Evolutionary conservation across 371 early-diverging fungal genomes (phyloP).

Genomic region (Lichtheimia ornata): DNA sequence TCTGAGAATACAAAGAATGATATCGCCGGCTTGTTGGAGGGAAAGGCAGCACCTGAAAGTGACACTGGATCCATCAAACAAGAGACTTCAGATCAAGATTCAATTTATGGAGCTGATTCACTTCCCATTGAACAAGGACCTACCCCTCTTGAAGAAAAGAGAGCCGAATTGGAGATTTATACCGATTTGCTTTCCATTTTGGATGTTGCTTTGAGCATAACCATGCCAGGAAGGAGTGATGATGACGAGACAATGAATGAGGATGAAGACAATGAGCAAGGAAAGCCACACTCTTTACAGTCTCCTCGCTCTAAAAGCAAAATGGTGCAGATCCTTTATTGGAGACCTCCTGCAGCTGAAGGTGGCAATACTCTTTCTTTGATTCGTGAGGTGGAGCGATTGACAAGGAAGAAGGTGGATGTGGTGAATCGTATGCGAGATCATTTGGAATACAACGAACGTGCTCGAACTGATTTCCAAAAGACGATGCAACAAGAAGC

Average conservation of each 20-base stretch:
- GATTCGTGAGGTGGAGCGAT: slow-evolving; percentile 35
- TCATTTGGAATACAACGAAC: slow-evolving; percentile 47
- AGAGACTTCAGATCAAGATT: slow-evolving; percentile 13
- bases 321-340: slow-evolving; percentile 56
- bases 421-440: slow-evolving; percentile 49
- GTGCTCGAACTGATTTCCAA: slow-evolving; percentile 38
- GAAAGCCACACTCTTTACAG: slow-evolving; percentile 25
- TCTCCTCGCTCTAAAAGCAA: slow-evolving; percentile 55
- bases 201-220: slow-evolving; percentile 43
- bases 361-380: slow-evolving; percentile 29
- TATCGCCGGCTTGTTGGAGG: background rate
- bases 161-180: slow-evolving; percentile 23
- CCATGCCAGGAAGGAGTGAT: slow-evolving; percentile 36
- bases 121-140: slow-evolving; percentile 13
- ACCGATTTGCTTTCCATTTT: slow-evolving; percentile 30
- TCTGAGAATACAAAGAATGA: slow-evolving; percentile 5
- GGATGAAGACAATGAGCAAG: slow-evolving; percentile 3
- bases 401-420: slow-evolving; percentile 37
- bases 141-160: slow-evolving; percentile 16
- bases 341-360: slow-evolving; percentile 52
- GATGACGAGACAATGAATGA: slow-evolving; percentile 14
- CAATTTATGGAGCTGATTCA: slow-evolving; percentile 15
- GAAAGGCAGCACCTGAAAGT: background rate
- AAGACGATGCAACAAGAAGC: slow-evolving; percentile 29
- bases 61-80: background rate